A percentile compares a stretch with the other conserved stretches of the same genome.
Conservation (phyloP, 305 asterid genomes). For the Lippia alba region DNA sequence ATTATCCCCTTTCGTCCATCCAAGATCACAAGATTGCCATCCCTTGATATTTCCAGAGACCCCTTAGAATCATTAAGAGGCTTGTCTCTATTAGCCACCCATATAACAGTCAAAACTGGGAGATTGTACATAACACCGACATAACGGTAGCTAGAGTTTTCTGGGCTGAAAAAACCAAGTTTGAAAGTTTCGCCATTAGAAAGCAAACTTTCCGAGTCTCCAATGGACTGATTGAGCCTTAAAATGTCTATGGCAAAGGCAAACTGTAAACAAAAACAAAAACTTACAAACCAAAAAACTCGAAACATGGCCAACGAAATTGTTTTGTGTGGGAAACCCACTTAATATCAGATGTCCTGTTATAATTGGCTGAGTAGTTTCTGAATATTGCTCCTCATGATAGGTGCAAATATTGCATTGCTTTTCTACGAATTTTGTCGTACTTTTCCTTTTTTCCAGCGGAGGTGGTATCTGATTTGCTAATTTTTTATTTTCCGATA, state of each 20-base stretch:
- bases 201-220: slow-evolving; percentile 38
- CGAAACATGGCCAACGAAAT: not conserved
- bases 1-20: slow-evolving; percentile 36
- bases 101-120: slow-evolving; percentile 39
- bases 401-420: not conserved
- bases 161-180: slow-evolving; percentile 54
- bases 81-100: slow-evolving; percentile 56
- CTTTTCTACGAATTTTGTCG: not conserved
- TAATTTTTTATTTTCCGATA: not conserved
- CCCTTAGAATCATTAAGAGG: slow-evolving; percentile 48
- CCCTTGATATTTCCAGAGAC: slow-evolving; percentile 39
- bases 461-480: not conserved
- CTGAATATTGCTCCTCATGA: not conserved
- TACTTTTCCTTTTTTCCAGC: not conserved
- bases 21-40: slow-evolving; percentile 54
- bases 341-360: not conserved
- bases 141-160: slow-evolving; percentile 37
- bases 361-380: not conserved
- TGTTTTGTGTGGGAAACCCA: not conserved
- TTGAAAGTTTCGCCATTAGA: slow-evolving; percentile 43
- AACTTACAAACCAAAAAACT: slow-evolving; percentile 10
- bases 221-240: slow-evolving; percentile 33
- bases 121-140: slow-evolving; percentile 52
- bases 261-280: slow-evolving; percentile 8
- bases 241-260: slow-evolving; percentile 36